Evolutionary conservation across 1,284 basidiomycete species (phyloP), one percentile per base, ranked within the genome.

Genomic region (Violaceomyces palustris): DNA sequence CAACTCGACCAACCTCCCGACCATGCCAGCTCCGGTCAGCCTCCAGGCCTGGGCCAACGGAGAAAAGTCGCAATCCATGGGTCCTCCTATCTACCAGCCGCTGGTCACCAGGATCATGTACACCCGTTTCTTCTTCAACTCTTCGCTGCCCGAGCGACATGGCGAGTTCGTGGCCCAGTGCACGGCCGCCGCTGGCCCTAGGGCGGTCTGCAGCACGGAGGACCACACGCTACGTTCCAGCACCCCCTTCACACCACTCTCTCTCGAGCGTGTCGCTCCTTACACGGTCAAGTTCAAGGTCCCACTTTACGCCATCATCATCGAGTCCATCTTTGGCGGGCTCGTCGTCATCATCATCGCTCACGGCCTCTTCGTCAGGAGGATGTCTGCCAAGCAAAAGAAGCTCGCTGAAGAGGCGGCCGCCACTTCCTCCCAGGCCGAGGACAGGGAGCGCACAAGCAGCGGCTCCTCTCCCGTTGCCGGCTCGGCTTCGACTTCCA

Each of bases 41-140:
- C 54, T 67, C 39, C 39, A 52, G 35, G 54, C 55, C 15, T 68
- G 50, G 49, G 41, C 64, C 32, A 67, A 67, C 36, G 66, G 66
- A 14, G 61, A 61, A 23, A 28, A 41, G 3, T 52, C 48, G 14
- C 53, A 50, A 22, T 59, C 50, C 6, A 58, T 61, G 34, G 61
- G 64, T 17, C 64, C 66, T 6, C 58, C 66, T 4, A 37, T 43
- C 10, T 41, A 35, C 28, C 15, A 50, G 19, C 56, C 58, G 7
- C 42, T 59, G 19, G 37, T 49, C 9, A 56, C 66, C 12, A 44
- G 53, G 23, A 45, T 68, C 35, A 47, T 55, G 36, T 68, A 67
- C 39, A 48, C 54, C 14, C 56, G 66, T 26, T 57, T 67, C 49
- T 68, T 68, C 50, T 68, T 59, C 64, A 68, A 68, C 50, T 68